phyloP scores from a whole-genome alignment of 2,329 filamentous ascomycete species.

The Aspergillus pseudotamarii region DNA sequence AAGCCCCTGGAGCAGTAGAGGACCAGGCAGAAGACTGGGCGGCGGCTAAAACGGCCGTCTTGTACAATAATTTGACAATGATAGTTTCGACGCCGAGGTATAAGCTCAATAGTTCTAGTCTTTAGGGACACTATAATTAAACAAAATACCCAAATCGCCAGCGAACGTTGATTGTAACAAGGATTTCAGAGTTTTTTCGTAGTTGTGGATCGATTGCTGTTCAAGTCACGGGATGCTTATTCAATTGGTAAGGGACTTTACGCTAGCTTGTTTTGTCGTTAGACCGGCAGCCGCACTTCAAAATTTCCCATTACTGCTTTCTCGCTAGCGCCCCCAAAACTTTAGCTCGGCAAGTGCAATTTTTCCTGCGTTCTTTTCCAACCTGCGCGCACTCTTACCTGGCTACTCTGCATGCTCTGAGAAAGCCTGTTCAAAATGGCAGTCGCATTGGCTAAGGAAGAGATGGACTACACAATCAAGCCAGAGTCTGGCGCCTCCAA shows the following conservation, averaged over 20 bases:
- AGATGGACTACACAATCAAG: conserved; percentile 86
- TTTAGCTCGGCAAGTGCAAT: conserved; percentile 25
- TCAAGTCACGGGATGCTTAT: conserved; percentile 15
- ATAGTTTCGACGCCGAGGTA: not conserved
- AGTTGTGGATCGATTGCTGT: not conserved
- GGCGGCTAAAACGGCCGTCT: conserved; percentile 27
- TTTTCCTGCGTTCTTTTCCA: conserved; percentile 24
- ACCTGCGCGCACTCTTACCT: conserved; percentile 17
- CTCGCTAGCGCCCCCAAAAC: conserved; percentile 28
- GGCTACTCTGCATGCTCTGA: conserved; percentile 20
- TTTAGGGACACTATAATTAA: not conserved
- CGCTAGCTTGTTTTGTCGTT: conserved; percentile 25
- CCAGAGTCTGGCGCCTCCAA: conserved; percentile 78
- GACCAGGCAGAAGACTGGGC: conserved; percentile 45
- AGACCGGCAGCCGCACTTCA: conserved; percentile 26
- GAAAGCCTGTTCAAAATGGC: conserved; percentile 35
- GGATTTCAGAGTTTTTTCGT: not conserved
- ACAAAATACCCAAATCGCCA: not conserved
- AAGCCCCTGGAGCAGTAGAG: conserved; percentile 42
- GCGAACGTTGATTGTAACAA: not conserved
- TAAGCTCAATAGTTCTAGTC: not conserved
- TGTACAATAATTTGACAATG: not conserved
- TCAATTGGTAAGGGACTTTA: conserved; percentile 18
- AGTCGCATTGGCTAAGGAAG: conserved; percentile 57
- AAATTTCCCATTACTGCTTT: conserved; percentile 32